Evolutionary conservation across 257 asterid genomes (phyloP).

Genomic region (Hygrophila difformis): DNA sequence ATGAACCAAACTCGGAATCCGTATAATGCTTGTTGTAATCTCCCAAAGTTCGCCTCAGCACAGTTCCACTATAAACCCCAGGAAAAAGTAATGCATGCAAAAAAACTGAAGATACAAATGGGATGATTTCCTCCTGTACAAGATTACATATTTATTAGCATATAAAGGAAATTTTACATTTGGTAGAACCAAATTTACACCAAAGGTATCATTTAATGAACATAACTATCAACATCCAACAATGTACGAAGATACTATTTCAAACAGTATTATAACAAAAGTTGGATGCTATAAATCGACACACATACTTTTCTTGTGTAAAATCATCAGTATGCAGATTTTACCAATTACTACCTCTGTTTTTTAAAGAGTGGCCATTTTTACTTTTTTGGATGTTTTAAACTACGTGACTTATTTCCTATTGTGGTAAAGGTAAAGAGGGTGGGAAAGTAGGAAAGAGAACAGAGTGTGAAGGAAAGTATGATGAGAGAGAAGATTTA

Average conservation of each 20-base stretch:
- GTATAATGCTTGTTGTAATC: slow-evolving; percentile 63
- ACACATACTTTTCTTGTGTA: no score
- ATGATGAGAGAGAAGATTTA: no score
- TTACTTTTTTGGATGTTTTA: no score
- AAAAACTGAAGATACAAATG: slow-evolving; percentile 73
- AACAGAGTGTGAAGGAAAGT: no score
- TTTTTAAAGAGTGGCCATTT: no score
- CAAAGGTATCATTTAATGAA: background rate
- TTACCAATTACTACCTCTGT: no score
- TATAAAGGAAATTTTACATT: slow-evolving; percentile 9
- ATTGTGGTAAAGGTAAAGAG: no score
- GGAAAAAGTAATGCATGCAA: slow-evolving; percentile 81
- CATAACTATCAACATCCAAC: background rate
- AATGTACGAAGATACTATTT: background rate
- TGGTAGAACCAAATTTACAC: slow-evolving; percentile 4
- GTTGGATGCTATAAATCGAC: no score
- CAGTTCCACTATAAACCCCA: slow-evolving; percentile 59
- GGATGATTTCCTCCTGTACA: slow-evolving; percentile 78
- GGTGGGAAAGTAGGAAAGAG: no score
- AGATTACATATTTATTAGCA: slow-evolving; percentile 11
- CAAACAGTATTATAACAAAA: no score
- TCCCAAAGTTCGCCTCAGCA: slow-evolving; percentile 68
- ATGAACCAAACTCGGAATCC: slow-evolving; percentile 68
- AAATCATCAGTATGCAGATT: no score
- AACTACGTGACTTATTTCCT: no score